Evolutionary conservation across 371 early-diverging fungal genomes (phyloP), one percentile per base, ranked within the genome.

Genomic region (Parasitella parasitica): DNA sequence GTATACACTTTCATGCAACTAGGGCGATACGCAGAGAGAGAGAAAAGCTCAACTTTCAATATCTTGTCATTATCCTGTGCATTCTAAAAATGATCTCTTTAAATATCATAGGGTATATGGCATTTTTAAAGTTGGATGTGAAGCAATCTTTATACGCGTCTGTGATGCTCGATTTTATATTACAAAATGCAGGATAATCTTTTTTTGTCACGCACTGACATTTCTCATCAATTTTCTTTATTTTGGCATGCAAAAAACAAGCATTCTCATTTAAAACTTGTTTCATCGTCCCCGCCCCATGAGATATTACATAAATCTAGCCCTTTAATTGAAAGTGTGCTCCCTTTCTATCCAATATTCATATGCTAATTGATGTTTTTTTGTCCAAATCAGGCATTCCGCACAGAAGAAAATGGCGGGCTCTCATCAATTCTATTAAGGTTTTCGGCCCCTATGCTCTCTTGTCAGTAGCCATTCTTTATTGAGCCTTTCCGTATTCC

Each of bases 401-500:
- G 46, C 22, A 24, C 46, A 46, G 4, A 46, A 8, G 24, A 46
- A 46, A 46, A 46, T 22, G 46, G 46, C 46, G 46, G 46, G 46
- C 46, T 46, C 39, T n/a, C 9, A 43, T 43, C 46, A 46, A 46
- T 46, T 32, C 20, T 22, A 46, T 9, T 46, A 46, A 46, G 46
- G 46, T 46, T 46, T 43, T 11, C n/a, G n/a, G n/a, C 22, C 22
- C 22, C 22, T 22, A 3, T 46, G 18, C 18, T 2, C 20, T 43
- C 38, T 22, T 62, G 56, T 62, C 62, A 62, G 36, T 62, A 43
- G 43, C 50, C 34, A 35, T 16, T 28, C 62, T 55, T 37, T 24
- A 62, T 28, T 30, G 37, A 48, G 62, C 49, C 56, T 62, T 61
- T 62, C 62, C 62, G 62, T 50, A 16, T 54, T 37, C 62, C 56